phyloP scores from a whole-genome alignment of 2,329 filamentous ascomycete genomes.

The Aspergillus eucalypticola region DNA sequence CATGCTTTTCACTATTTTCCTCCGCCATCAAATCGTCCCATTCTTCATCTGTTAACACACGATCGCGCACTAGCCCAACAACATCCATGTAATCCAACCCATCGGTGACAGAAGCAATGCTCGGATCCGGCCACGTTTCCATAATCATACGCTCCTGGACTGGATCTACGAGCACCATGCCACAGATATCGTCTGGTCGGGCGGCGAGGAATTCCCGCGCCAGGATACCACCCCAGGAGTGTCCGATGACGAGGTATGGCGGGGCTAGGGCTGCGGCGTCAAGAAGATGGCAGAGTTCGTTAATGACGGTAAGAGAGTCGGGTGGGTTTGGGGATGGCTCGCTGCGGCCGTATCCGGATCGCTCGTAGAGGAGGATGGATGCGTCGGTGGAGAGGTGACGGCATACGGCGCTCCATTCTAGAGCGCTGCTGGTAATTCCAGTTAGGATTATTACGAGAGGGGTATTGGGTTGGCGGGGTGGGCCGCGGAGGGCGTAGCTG shows the following conservation, averaged over 20 bases:
- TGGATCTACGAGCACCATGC: constrained; percentile 20
- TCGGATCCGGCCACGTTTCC: constrained; percentile 16
- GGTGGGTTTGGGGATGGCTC: constrained; percentile 12
- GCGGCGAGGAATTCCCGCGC: constrained; percentile 19
- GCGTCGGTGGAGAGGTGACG: constrained; percentile 10
- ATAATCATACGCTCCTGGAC: constrained; percentile 20
- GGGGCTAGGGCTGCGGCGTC: constrained; percentile 9
- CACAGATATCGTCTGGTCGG: constrained; percentile 12
- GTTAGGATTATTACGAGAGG: constrained; percentile 16
- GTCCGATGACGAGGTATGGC: constrained; percentile 18
- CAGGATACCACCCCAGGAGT: constrained; percentile 21
- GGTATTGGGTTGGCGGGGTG: constrained; percentile 10
- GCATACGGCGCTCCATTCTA: constrained; percentile 18
- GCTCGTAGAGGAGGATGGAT: constrained; percentile 19
- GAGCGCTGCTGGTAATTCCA: constrained; percentile 15
- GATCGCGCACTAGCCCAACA: constrained; percentile 13
- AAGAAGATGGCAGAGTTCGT: constrained; percentile 13
- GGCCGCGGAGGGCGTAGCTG: constrained; percentile 17
- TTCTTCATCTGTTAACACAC: constrained; percentile 12
- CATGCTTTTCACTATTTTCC: constrained; percentile 2
- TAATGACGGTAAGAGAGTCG: constrained; percentile 15
- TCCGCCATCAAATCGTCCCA: constrained; percentile 17
- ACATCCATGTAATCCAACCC: constrained; percentile 20
- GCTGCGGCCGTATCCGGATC: constrained; percentile 17
- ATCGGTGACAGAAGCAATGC: constrained; percentile 15